Conservation (phyloP, 129 eudicot genomes). For the Flaveria sonorensis region DNA sequence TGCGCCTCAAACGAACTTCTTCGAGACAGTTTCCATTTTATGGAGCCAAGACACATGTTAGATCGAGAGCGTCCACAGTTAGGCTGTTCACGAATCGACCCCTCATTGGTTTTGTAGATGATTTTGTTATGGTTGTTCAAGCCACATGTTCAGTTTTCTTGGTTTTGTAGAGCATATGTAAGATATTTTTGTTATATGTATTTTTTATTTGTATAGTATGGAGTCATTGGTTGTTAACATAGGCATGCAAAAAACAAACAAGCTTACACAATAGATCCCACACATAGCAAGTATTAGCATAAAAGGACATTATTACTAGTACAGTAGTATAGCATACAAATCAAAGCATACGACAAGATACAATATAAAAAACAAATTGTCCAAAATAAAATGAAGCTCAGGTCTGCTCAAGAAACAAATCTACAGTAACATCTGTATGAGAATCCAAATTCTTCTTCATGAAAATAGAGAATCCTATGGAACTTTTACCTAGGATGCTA, state of each 20-base stretch:
- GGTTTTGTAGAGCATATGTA: neutral
- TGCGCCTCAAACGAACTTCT: neutral
- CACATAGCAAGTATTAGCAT: too few species aligned
- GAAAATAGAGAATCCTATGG: neutral
- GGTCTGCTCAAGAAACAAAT: too few species aligned
- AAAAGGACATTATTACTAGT: too few species aligned
- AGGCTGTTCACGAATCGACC: neutral
- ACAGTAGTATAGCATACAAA: too few species aligned
- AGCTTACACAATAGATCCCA: too few species aligned
- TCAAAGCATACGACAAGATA: too few species aligned
- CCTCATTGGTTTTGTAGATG: slow-evolving; percentile 7
- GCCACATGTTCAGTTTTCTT: slow-evolving; percentile 6
- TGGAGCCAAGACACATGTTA: neutral
- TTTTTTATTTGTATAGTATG: neutral
- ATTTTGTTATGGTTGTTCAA: slow-evolving; percentile 9
- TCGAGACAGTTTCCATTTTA: neutral
- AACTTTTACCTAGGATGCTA: neutral
- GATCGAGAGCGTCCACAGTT: neutral
- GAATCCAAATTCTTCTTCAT: too few species aligned
- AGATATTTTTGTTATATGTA: neutral
- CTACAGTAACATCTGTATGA: too few species aligned
- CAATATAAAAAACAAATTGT: too few species aligned
- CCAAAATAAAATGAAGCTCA: too few species aligned
- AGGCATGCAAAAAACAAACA: neutral
- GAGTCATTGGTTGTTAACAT: neutral